Evolutionary conservation across 73 alveolate species (phyloP).

Genomic region (Uronychia setigera): DNA sequence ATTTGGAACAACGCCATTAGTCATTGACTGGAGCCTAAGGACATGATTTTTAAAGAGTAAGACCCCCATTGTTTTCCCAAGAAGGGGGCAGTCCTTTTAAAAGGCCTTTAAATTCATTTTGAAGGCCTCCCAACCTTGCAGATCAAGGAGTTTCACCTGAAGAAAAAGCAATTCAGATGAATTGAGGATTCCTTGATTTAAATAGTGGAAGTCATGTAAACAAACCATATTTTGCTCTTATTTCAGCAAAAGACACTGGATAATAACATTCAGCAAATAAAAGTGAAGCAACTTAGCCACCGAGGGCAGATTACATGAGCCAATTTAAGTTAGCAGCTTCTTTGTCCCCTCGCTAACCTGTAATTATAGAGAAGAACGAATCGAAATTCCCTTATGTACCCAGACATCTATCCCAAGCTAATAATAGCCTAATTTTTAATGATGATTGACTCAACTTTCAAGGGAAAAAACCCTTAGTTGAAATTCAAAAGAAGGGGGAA

Average conservation of each 20-base stretch:
- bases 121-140: neutral
- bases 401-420: neutral
- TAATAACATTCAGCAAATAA: neutral
- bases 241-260: neutral
- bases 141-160: neutral
- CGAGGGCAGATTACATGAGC: neutral
- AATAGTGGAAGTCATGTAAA: neutral
- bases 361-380: neutral
- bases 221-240: neutral
- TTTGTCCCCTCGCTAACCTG: neutral
- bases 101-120: neutral
- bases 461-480: neutral
- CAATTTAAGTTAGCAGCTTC: neutral
- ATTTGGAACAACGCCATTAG: neutral
- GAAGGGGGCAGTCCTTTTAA: neutral
- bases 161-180: neutral
- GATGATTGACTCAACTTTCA: neutral
- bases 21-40: neutral
- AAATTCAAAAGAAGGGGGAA: neutral
- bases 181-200: neutral
- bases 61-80: neutral
- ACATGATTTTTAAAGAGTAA: neutral
- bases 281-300: neutral
- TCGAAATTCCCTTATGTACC: neutral
- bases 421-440: no score